Conservation (phyloP, 2,329 filamentous ascomycete species). For the Xylaria sp. region DNA sequence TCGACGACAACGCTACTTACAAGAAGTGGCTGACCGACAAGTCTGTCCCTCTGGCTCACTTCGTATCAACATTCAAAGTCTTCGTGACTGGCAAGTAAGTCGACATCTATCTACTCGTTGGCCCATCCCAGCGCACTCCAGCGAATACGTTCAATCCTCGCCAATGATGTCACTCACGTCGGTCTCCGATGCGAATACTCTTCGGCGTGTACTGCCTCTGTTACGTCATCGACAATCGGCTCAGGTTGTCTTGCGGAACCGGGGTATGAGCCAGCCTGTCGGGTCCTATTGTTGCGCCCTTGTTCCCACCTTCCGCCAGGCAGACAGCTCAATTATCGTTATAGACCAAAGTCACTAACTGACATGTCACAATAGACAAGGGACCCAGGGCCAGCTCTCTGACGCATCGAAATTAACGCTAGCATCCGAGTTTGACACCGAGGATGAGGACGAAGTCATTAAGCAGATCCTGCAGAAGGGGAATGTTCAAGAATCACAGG, state of each 20-base stretch:
- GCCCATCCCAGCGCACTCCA: neutral
- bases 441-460: slow-evolving; percentile 81
- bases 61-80: slow-evolving; percentile 88
- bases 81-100: slow-evolving; percentile 90
- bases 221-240: neutral
- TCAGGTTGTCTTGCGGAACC: neutral
- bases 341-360: slow-evolving; percentile 35
- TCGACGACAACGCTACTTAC: slow-evolving; percentile 70
- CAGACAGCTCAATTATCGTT: neutral
- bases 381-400: slow-evolving; percentile 82
- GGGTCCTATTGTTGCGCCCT: neutral
- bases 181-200: neutral
- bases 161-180: neutral
- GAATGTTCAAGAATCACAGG: slow-evolving; percentile 69
- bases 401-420: slow-evolving; percentile 78
- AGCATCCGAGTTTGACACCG: slow-evolving; percentile 87
- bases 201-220: neutral
- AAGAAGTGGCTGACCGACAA: slow-evolving; percentile 86
- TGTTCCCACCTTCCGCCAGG: neutral
- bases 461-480: slow-evolving; percentile 84
- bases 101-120: slow-evolving; percentile 15
- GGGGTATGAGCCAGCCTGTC: neutral
- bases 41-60: slow-evolving; percentile 81
- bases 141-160: neutral
- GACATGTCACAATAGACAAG: slow-evolving; percentile 69